These are phyloP conservation scores for Alternaria triticimaculans DNA, from an alignment of 2,329 filamentous ascomycete genomes.

Conservation along the genomic window DNA sequence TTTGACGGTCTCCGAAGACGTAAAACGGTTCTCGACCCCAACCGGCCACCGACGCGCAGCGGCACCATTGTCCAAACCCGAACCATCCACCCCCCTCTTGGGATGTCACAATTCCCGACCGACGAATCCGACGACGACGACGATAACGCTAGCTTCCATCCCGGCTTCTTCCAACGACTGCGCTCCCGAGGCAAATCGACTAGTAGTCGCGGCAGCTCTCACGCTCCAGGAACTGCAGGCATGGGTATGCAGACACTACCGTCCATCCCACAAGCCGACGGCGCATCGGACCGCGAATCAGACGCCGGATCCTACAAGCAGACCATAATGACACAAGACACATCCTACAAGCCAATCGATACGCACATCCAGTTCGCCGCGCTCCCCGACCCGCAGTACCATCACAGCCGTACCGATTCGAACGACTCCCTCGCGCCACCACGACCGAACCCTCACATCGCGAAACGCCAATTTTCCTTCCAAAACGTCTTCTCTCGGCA, in stretches of 20 bases:
- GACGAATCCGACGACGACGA: slow-evolving; percentile 58
- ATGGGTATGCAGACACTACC: slow-evolving; percentile 35
- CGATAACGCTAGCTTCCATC: slow-evolving; percentile 48
- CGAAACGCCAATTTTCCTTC: slow-evolving; percentile 87
- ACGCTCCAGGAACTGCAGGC: slow-evolving; percentile 14
- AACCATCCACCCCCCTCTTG: slow-evolving; percentile 75
- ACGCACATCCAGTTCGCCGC: slow-evolving; percentile 54
- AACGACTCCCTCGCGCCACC: slow-evolving; percentile 60
- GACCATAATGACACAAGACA: slow-evolving; percentile 56
- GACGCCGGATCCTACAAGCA: slow-evolving; percentile 56
- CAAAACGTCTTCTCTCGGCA: slow-evolving; percentile 76
- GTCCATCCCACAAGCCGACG: slow-evolving; percentile 26
- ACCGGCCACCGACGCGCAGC: slow-evolving; percentile 37
- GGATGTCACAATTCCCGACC: slow-evolving; percentile 83
- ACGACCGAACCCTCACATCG: slow-evolving; percentile 61
- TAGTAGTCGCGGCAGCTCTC: slow-evolving; percentile 29
- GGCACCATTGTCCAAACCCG: slow-evolving; percentile 55
- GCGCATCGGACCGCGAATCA: slow-evolving; percentile 32
- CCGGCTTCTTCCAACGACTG: slow-evolving; percentile 55
- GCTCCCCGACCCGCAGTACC: slow-evolving; percentile 39
- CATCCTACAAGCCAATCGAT: slow-evolving; percentile 52
- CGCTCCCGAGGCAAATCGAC: slow-evolving; percentile 45
- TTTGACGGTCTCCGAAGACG: slow-evolving; percentile 90
- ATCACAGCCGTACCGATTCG: slow-evolving; percentile 51
- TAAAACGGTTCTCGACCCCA: slow-evolving; percentile 61